A percentile compares a stretch with the other conserved stretches of the same genome.
Evolutionary conservation across 306 rosid genomes (phyloP).

Genomic region (Malus asiatica): DNA sequence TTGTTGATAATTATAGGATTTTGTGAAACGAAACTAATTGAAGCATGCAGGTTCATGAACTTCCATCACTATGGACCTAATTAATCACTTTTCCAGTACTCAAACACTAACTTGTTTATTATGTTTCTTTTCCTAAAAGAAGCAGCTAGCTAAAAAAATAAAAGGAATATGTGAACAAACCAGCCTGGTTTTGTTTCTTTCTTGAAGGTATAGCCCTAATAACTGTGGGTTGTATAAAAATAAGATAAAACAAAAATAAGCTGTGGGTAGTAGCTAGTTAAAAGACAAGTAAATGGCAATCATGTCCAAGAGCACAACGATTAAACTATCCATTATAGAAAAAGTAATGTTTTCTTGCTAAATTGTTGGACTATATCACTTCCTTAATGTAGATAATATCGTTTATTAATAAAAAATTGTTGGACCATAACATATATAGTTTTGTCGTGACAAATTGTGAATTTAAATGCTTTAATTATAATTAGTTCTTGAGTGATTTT

Average conservation of each 20-base stretch:
- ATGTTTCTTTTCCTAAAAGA: neutral
- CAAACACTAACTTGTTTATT: neutral
- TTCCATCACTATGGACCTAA: neutral
- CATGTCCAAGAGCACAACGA: neutral
- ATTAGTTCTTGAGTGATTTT: no score
- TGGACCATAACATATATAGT: no score
- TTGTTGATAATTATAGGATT: neutral
- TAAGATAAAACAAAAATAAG: no score
- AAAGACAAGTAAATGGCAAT: neutral
- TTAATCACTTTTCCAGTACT: neutral
- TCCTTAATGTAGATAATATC: no score
- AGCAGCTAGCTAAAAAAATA: neutral
- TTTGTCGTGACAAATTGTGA: no score
- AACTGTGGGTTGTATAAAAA: neutral
- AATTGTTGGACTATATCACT: no score
- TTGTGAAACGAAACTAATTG: neutral
- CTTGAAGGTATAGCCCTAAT: neutral
- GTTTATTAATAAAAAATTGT: no score
- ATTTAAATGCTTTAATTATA: no score
- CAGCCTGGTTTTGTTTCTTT: neutral
- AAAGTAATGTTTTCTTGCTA: no score
- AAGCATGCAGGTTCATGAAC: slow-evolving; percentile 6
- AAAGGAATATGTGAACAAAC: neutral
- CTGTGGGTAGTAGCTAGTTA: neutral
- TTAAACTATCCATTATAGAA: no score